Evolutionary conservation across 1,284 basidiomycete genomes (phyloP).

Genomic region (Leccinum solheimii): DNA sequence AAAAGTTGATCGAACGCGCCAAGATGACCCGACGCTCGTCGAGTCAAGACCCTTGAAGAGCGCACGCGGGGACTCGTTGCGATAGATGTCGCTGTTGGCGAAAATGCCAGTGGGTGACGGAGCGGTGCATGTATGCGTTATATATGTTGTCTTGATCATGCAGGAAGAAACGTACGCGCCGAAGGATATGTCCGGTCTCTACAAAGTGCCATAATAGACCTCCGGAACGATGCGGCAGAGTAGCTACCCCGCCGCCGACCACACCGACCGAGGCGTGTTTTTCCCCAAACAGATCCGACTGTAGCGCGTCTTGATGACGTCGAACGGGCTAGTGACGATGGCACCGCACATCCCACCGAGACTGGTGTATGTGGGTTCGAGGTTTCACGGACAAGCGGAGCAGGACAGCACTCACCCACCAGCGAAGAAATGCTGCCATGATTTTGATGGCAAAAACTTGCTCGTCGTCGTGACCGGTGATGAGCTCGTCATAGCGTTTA

Average conservation of each 20-base stretch:
- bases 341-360: slow-evolving; percentile 98
- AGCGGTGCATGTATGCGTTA: background rate
- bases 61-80: too few relatives aligned
- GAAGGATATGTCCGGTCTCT: slow-evolving; percentile 88
- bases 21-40: too few relatives aligned
- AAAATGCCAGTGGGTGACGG: too few relatives aligned
- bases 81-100: too few relatives aligned
- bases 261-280: slow-evolving; percentile 51
- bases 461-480: slow-evolving; percentile 3
- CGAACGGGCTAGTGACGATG: slow-evolving; percentile 94
- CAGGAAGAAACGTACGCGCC: slow-evolving; percentile 38
- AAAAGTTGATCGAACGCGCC: too few relatives aligned
- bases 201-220: slow-evolving; percentile 90
- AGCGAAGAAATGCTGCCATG: slow-evolving; percentile 83
- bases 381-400: background rate
- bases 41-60: too few relatives aligned
- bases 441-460: slow-evolving; percentile 63
- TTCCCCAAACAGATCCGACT: slow-evolving; percentile 84
- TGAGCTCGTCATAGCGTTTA: slow-evolving; percentile 22
- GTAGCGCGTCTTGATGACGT: slow-evolving; percentile 98
- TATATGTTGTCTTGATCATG: background rate
- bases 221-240: slow-evolving; percentile 45
- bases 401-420: slow-evolving; percentile 68
- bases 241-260: slow-evolving; percentile 43
- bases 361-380: slow-evolving; percentile 42